These are phyloP conservation scores for Suillus spraguei DNA, from an alignment of 768 basidiomycete species.

Conservation along the genomic window DNA sequence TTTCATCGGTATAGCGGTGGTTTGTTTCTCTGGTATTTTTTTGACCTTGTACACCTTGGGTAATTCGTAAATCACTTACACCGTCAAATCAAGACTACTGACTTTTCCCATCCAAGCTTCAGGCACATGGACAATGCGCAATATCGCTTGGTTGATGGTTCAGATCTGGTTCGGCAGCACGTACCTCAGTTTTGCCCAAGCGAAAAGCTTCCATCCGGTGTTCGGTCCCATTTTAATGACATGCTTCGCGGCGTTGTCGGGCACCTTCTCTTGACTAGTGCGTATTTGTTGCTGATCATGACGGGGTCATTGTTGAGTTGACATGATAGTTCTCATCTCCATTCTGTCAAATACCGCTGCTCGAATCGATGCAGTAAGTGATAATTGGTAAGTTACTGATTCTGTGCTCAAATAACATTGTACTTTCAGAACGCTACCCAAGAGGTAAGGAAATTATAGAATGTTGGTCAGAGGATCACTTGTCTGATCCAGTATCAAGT, in stretches of 20 bases:
- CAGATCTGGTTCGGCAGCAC: constrained; percentile 89
- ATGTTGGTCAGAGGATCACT: background rate
- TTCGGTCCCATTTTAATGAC: constrained; percentile 84
- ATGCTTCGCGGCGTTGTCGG: constrained; percentile 74
- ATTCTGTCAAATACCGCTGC: constrained; percentile 91
- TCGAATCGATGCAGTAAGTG: constrained; percentile 61
- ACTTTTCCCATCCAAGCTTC: constrained; percentile 30
- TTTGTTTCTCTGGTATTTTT: constrained; percentile 80
- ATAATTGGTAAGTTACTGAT: background rate
- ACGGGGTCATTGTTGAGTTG: constrained; percentile 15
- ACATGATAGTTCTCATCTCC: constrained; percentile 66
- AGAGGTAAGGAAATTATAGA: constrained; percentile 42
- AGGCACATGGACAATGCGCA: constrained; percentile 35
- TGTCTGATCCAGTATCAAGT: constrained; percentile 46
- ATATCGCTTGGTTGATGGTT: constrained; percentile 82
- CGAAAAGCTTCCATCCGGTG: constrained; percentile 63
- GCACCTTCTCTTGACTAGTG: constrained; percentile 83
- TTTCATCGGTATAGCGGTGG: constrained; percentile 75
- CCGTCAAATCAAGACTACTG: constrained; percentile 24
- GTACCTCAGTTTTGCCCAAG: constrained; percentile 58
- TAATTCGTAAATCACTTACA: constrained; percentile 16
- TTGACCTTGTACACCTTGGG: constrained; percentile 59
- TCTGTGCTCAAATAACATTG: constrained; percentile 2
- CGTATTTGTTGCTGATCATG: constrained; percentile 26
- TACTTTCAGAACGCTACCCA: constrained; percentile 54